A percentile compares a stretch with the other conserved stretches of the same genome.
Conservation (phyloP, 2,329 filamentous ascomycete genomes). For the Tolypocladium amazonense region DNA sequence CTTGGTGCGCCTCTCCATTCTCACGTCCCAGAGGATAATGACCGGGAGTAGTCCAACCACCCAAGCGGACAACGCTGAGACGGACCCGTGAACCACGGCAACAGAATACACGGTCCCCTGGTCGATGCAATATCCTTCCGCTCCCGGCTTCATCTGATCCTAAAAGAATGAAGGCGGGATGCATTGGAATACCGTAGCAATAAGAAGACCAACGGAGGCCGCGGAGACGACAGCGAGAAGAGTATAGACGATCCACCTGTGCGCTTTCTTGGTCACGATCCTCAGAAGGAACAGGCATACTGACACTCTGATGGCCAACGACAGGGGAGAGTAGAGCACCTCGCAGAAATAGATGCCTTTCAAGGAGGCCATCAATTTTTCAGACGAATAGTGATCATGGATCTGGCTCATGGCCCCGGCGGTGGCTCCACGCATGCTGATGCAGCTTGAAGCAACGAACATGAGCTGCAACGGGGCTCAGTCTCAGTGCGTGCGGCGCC, state of each 20-base stretch:
- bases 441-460: not conserved
- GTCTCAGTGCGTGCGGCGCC: not conserved
- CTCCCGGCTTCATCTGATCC: not conserved
- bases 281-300: conserved; percentile 3
- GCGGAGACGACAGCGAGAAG: conserved; percentile 1
- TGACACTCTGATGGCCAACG: conserved; percentile 2
- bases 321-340: conserved; percentile 1
- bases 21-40: conserved; percentile 1
- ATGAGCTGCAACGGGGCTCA: not conserved
- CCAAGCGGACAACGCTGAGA: conserved; percentile 1
- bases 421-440: conserved; percentile 1
- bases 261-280: not conserved
- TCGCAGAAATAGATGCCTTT: conserved; percentile 3
- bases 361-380: not conserved
- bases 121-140: not conserved
- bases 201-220: not conserved
- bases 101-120: not conserved
- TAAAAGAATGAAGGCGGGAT: conserved; percentile 3
- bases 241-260: not conserved
- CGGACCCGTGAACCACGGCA: not conserved
- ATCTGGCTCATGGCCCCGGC: not conserved
- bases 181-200: conserved; percentile 1
- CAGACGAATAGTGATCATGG: not conserved
- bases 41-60: conserved; percentile 2
- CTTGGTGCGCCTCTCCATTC: conserved; percentile 1